Evolutionary conservation across 441 rosid genomes (phyloP).

Genomic region (Pelargonium citronellum): DNA sequence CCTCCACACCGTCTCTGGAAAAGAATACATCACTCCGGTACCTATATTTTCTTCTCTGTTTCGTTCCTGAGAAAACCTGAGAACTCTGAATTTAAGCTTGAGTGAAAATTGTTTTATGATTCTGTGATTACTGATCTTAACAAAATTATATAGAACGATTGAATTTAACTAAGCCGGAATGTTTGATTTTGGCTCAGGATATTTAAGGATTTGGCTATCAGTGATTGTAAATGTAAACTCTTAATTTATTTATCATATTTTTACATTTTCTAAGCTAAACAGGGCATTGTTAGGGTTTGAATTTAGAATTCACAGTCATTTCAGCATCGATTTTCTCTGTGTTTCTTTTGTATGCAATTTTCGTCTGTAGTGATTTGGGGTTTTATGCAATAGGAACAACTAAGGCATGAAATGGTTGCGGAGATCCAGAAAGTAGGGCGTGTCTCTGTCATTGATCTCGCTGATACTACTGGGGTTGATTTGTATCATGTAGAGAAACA

Average conservation of each 20-base stretch:
- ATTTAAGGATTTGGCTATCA: not conserved
- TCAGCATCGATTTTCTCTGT: not conserved
- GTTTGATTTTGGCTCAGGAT: not conserved
- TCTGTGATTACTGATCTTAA: not conserved
- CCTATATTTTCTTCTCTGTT: conserved; percentile 13
- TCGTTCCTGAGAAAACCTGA: conserved; percentile 17
- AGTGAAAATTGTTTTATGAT: not conserved
- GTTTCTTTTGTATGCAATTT: not conserved
- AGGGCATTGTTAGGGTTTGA: conserved; percentile 3
- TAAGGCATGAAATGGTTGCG: conserved; percentile 59
- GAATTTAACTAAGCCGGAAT: not conserved
- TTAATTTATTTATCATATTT: not conserved
- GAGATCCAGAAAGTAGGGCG: conserved; percentile 71
- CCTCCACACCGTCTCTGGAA: conserved; percentile 93
- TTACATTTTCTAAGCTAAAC: not conserved
- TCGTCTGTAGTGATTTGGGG: conserved; percentile 11
- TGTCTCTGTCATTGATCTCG: conserved; percentile 75
- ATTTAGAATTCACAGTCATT: not conserved
- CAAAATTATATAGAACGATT: not conserved
- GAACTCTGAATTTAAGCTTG: not conserved
- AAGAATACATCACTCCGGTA: conserved; percentile 89
- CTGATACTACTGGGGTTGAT: conserved; percentile 77
- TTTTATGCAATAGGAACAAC: conserved; percentile 51
- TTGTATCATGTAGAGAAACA: conserved; percentile 91
- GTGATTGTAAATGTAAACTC: not conserved